Base-by-base conservation (phyloP, 805 yeast species). In the Starmera dryadoides region DNA sequence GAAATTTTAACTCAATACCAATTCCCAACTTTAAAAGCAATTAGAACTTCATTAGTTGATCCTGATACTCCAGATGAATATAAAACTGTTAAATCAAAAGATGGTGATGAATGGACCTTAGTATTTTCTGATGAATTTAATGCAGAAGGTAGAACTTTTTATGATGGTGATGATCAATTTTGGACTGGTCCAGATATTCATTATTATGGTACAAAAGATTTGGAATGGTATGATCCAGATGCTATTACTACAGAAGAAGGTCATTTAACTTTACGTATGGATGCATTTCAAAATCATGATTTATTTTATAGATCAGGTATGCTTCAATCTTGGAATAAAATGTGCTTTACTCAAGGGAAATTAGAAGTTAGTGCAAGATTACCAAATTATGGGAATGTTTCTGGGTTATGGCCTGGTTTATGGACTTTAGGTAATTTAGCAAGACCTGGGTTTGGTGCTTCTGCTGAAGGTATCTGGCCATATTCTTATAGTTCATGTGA, bases 61-160 rank as follows among this genome's bases (percentile, higher is more conserved):
- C 75, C 78, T 3, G 93, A 84, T 53, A 84, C 93, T 3, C 93
- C 91, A 0, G 31, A 43, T 3, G 53, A 53, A 1, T 75, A 71
- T 4, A 38, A 41, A 32, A 64, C 72, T 0, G 73, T 70, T 41
- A 48, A 36, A 8, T 51, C 58, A 4, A 48, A 40, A 36, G 58
- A 52, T 35, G 73, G 73, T 3, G 58, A 59, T 6, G 42, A 39
- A 1, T 69, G 74, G 74, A 45, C 45, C 4, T 53, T 70, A 47
- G 71, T 68, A 0, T 70, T 70, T 44, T 63, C 71, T n/a, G 76
- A 70, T 45, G 76, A 70, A 46, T 70, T 70, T 47, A 63, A 67
- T 39, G 69, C 65, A 1, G 73, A 64, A 41, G 76, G 76, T 5
- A 52, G 75, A 28, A 66, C 74, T 0, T 70, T 70, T 39, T 70